Percentiles rank a stretch among this genome's conserved stretches.
Conservation (phyloP, 169 alveolate species). For the Eimeria mitis region DNA sequence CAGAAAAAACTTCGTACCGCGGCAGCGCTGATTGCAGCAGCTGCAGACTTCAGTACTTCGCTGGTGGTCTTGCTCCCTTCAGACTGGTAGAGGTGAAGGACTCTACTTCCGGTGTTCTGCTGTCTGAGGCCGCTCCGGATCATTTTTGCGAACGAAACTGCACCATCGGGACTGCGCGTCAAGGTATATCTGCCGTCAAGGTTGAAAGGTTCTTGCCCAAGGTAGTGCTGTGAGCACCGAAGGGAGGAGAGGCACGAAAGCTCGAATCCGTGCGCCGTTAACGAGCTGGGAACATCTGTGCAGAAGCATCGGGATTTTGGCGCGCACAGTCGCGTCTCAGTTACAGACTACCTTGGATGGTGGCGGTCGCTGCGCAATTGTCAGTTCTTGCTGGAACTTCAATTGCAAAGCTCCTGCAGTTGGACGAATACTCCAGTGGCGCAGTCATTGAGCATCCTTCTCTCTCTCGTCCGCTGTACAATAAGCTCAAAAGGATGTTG, state of each 20-base stretch:
- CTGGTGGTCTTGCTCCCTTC: not conserved
- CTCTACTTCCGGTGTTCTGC: not conserved
- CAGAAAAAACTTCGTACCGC: constrained; percentile 28
- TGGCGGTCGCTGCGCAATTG: not conserved
- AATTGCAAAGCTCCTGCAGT: constrained; percentile 36
- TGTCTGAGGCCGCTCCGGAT: not conserved
- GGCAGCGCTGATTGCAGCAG: constrained; percentile 29
- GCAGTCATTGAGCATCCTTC: constrained; percentile 39
- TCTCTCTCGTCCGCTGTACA: constrained; percentile 18
- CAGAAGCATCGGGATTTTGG: not conserved
- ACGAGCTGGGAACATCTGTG: constrained; percentile 3
- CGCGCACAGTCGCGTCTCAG: not conserved
- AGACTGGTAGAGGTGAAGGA: constrained; percentile 22
- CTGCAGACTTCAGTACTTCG: constrained; percentile 23
- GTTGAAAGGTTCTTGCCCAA: constrained; percentile 16
- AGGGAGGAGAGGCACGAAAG: constrained; percentile 56
- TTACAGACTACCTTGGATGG: constrained; percentile 34
- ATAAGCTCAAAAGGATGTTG: not conserved
- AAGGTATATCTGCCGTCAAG: constrained; percentile 39
- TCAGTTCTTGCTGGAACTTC: constrained; percentile 62
- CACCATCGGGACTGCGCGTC: not conserved
- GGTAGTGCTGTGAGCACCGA: constrained; percentile 51
- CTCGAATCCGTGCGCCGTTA: constrained; percentile 67
- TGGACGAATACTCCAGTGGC: constrained; percentile 3
- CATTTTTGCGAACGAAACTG: constrained; percentile 1